phyloP scores from a whole-genome alignment of 495 filamentous ascomycete species.

The Xylaria palmicola region DNA sequence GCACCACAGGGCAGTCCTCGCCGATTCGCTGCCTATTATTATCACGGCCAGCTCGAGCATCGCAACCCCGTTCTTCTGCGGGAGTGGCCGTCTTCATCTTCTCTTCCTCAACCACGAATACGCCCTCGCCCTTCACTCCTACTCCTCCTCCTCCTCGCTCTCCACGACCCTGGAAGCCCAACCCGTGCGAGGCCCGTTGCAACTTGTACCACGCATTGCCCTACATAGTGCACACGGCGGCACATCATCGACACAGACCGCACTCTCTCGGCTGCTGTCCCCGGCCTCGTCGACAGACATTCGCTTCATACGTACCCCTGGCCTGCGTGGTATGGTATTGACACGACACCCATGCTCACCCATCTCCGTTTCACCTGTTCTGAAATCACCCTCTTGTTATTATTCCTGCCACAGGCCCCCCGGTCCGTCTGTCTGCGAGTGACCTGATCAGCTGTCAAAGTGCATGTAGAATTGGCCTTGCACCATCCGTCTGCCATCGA shows the following conservation, averaged over 20 bases:
- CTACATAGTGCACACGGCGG: background rate
- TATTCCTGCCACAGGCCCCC: conserved; percentile 3
- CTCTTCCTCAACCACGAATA: background rate
- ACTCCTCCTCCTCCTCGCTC: background rate
- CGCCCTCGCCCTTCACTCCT: background rate
- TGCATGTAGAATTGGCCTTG: conserved; percentile 3
- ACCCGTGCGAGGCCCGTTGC: too few relatives aligned
- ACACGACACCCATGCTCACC: conserved; percentile 17
- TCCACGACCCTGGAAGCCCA: background rate
- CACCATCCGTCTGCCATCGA: background rate
- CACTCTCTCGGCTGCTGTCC: background rate
- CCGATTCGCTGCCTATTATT: background rate
- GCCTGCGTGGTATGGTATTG: conserved; percentile 16
- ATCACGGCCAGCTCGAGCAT: background rate
- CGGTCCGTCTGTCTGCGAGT: conserved; percentile 8
- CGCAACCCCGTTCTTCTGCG: background rate
- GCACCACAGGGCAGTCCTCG: too few relatives aligned
- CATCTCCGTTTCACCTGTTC: conserved; percentile 10
- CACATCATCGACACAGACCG: background rate
- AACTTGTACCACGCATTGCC: too few relatives aligned
- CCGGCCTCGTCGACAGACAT: background rate
- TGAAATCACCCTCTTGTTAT: conserved; percentile 1
- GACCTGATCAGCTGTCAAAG: conserved; percentile 16
- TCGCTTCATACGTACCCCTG: background rate
- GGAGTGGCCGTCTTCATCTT: background rate